These are phyloP conservation scores for Fusarium sp. DNA, from an alignment of 2,329 filamentous ascomycete genomes.

Conservation along the genomic window DNA sequence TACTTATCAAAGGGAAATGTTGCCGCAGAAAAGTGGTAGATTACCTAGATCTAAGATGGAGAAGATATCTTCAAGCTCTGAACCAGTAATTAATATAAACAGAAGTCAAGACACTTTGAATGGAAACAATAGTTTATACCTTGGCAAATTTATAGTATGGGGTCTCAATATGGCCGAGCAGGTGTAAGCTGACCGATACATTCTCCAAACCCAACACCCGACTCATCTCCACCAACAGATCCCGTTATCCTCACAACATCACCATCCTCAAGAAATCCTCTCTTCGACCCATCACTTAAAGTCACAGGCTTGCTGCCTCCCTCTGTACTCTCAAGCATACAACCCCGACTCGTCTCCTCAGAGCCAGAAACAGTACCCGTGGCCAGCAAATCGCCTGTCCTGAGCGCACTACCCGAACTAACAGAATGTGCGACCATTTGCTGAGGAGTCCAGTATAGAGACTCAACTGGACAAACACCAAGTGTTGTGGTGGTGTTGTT, in stretches of 20 bases:
- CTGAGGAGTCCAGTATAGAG: slow-evolving; percentile 14
- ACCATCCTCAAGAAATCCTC: slow-evolving; percentile 52
- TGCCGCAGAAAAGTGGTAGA: too few relatives aligned
- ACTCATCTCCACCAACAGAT: slow-evolving; percentile 53
- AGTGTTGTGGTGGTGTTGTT: slow-evolving; percentile 2
- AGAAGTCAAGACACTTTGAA: too few relatives aligned
- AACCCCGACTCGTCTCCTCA: slow-evolving; percentile 48
- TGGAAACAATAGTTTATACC: too few relatives aligned
- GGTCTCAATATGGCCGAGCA: neutral
- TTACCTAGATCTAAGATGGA: rapidly evolving
- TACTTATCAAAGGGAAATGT: too few relatives aligned
- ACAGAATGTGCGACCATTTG: slow-evolving; percentile 29
- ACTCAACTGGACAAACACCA: neutral
- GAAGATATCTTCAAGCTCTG: rapidly evolving
- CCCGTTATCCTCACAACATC: slow-evolving; percentile 50
- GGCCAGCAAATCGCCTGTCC: slow-evolving; percentile 51
- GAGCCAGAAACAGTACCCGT: slow-evolving; percentile 54
- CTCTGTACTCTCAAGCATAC: slow-evolving; percentile 52
- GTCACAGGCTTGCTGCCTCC: slow-evolving; percentile 46
- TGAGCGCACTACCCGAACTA: slow-evolving; percentile 12
- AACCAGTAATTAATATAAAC: rapidly evolving
- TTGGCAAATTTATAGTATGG: too few relatives aligned
- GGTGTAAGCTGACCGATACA: slow-evolving; percentile 41
- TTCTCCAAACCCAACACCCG: slow-evolving; percentile 53
- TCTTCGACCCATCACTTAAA: slow-evolving; percentile 44